phyloP scores from a whole-genome alignment of 108 stramenopile genomes.

The Aurantiochytrium sp. region DNA sequence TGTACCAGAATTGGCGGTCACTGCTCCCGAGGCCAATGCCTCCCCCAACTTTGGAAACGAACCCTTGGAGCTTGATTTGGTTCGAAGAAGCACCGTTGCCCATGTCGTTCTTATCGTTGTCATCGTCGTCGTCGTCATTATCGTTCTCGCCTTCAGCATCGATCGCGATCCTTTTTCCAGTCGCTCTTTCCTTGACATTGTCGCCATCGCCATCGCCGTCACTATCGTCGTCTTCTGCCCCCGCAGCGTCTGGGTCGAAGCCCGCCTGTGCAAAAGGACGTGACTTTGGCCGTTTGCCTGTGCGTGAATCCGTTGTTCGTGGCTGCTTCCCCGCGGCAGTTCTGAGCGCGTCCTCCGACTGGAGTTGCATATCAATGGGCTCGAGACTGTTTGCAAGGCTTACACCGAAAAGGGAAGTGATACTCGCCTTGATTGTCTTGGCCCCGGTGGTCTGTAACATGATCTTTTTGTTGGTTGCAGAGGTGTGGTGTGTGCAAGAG shows the following conservation, averaged over 20 bases:
- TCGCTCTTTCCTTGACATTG: not conserved
- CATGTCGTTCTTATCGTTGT: no score
- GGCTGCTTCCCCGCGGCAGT: no score
- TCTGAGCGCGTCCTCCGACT: not conserved
- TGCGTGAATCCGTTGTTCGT: no score
- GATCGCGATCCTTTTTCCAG: not conserved
- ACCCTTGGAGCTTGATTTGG: constrained; percentile 37
- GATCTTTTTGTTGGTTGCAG: not conserved
- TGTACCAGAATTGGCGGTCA: constrained; percentile 76
- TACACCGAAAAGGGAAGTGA: not conserved
- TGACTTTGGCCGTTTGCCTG: no score
- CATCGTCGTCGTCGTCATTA: no score
- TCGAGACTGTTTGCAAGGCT: not conserved
- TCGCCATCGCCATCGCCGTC: not conserved
- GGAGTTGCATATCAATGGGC: not conserved
- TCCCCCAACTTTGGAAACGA: constrained; percentile 59
- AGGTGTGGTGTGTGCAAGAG: constrained; percentile 25
- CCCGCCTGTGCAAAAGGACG: no score
- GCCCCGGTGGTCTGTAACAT: not conserved
- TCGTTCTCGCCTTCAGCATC: no score
- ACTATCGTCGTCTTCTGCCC: not conserved
- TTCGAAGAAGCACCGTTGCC: not conserved
- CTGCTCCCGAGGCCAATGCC: constrained; percentile 57
- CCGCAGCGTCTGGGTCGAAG: not conserved
- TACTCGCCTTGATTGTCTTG: constrained; percentile 19